A percentile compares a stretch with the other conserved stretches of the same genome.
phyloP scores from a whole-genome alignment of 2,329 filamentous ascomycete species.

The Exutisphaerella laricina region DNA sequence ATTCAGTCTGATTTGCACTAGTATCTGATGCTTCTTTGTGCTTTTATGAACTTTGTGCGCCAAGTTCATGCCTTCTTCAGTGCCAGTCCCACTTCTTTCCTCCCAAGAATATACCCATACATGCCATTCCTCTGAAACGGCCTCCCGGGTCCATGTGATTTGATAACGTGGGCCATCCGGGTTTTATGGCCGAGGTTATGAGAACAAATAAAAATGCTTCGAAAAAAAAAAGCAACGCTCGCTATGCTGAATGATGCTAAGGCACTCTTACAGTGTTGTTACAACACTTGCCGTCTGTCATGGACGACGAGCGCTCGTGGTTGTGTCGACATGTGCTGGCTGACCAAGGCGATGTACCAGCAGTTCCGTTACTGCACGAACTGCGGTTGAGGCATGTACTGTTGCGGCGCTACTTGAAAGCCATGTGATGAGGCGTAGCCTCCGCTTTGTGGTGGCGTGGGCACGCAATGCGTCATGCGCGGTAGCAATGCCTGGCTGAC shows the following conservation, averaged over 20 bases:
- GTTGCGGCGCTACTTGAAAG: constrained; percentile 15
- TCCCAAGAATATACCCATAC: constrained; percentile 12
- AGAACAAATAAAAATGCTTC: constrained; percentile 25
- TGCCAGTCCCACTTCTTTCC: background rate
- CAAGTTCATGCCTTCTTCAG: background rate
- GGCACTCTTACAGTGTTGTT: constrained; percentile 28
- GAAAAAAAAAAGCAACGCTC: constrained; percentile 31
- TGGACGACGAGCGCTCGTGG: constrained; percentile 4
- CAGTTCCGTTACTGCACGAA: constrained; percentile 25
- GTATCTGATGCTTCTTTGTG: constrained; percentile 9
- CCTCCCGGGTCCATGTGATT: background rate
- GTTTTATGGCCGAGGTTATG: constrained; percentile 8
- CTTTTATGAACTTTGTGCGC: constrained; percentile 8
- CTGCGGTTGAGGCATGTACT: constrained; percentile 27
- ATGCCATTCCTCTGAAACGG: constrained; percentile 10
- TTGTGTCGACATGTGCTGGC: background rate
- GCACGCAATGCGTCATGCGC: constrained; percentile 22
- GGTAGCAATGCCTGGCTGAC: constrained; percentile 23
- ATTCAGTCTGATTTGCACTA: constrained; percentile 13
- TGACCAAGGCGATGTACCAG: background rate
- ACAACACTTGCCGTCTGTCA: constrained; percentile 15
- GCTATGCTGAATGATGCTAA: constrained; percentile 29
- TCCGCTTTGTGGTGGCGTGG: constrained; percentile 32
- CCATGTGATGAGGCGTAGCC: constrained; percentile 24
- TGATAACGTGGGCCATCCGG: constrained; percentile 4